A percentile compares a stretch with the other conserved stretches of the same genome.
These are phyloP conservation scores for Grigorovia humatica DNA, from an alignment of 805 yeast species.

Conservation along the genomic window DNA sequence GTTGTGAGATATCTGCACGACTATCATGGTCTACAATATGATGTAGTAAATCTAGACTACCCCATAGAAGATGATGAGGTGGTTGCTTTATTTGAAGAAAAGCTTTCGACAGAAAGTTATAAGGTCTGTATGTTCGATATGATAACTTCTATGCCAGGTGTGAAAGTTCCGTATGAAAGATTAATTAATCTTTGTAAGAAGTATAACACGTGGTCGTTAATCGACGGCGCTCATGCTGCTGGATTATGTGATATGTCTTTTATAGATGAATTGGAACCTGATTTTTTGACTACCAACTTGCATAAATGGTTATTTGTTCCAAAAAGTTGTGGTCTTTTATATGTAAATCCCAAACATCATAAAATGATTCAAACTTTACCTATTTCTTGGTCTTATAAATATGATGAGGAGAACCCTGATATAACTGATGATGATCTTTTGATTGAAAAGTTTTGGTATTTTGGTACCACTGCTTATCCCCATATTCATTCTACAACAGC, in stretches of 20 bases:
- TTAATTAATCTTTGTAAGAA: constrained; percentile 37
- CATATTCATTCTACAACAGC: constrained; percentile 33
- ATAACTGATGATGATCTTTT: background rate
- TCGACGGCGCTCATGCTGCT: constrained; percentile 67
- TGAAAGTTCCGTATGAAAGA: constrained; percentile 43
- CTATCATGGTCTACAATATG: constrained; percentile 27
- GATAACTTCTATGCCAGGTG: constrained; percentile 57
- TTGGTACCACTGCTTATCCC: constrained; percentile 43
- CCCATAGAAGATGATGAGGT: constrained; percentile 38
- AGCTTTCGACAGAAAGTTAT: constrained; percentile 20
- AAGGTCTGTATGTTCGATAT: constrained; percentile 45
- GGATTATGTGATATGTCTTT: constrained; percentile 41
- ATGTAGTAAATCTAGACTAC: constrained; percentile 32
- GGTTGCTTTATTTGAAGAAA: constrained; percentile 25
- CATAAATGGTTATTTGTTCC: constrained; percentile 65
- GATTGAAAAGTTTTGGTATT: constrained; percentile 34
- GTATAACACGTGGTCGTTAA: constrained; percentile 40
- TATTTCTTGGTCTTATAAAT: constrained; percentile 34
- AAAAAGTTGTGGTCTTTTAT: constrained; percentile 47
- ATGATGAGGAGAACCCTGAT: constrained; percentile 1
- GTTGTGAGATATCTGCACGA: constrained; percentile 35
- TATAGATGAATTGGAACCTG: constrained; percentile 39
- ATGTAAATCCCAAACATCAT: constrained; percentile 45
- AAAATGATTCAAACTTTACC: constrained; percentile 45
- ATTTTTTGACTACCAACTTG: constrained; percentile 49